Percentiles rank a stretch among this genome's conserved stretches.
phyloP scores from a whole-genome alignment of 2,329 filamentous ascomycete genomes.

The Mollisia scopiformis region DNA sequence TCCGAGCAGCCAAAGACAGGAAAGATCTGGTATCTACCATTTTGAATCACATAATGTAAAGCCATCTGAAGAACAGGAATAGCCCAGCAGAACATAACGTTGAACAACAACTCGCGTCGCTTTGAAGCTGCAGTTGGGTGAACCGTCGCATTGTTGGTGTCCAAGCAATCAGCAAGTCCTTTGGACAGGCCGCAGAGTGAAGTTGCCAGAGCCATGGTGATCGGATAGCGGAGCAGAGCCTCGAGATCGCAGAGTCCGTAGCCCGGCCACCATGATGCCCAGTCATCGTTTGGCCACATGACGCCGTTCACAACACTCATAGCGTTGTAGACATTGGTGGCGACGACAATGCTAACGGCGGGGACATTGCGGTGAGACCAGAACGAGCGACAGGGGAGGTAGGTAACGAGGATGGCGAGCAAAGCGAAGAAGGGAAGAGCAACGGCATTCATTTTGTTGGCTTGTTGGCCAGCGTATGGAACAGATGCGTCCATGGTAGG shows the following conservation, averaged over 20 bases:
- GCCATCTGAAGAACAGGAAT: constrained; percentile 58
- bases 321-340: constrained; percentile 58
- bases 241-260: constrained; percentile 66
- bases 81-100: constrained; percentile 57
- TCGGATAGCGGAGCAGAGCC: constrained; percentile 57
- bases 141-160: constrained; percentile 57
- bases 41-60: constrained; percentile 62
- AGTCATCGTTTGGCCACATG: constrained; percentile 64
- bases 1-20: constrained; percentile 62
- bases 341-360: constrained; percentile 57
- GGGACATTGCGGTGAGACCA: constrained; percentile 62
- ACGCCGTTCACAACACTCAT: constrained; percentile 63
- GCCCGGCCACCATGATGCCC: constrained; percentile 58
- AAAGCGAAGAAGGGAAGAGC: constrained; percentile 51
- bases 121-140: constrained; percentile 51
- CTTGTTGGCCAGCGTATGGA: neutral
- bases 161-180: constrained; percentile 61
- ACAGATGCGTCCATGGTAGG: neutral
- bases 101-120: constrained; percentile 48
- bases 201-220: constrained; percentile 54
- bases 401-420: constrained; percentile 53
- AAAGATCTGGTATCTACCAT: constrained; percentile 58
- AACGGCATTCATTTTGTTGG: constrained; percentile 36
- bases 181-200: constrained; percentile 61
- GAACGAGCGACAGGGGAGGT: constrained; percentile 63